Evolutionary conservation across 257 asterid species (phyloP).

Genomic region (Petunia secreta): DNA sequence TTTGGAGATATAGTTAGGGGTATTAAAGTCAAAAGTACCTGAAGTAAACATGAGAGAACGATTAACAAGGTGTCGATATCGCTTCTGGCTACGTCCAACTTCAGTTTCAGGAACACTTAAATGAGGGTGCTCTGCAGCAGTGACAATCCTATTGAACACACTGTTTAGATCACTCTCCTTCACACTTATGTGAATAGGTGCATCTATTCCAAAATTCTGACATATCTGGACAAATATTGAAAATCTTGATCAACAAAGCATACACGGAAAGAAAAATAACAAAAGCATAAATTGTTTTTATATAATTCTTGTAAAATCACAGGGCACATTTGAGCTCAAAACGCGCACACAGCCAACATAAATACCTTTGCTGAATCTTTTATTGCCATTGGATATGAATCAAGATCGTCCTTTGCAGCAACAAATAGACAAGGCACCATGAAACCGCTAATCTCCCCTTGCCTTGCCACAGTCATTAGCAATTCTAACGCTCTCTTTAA

Average conservation of each 20-base stretch:
- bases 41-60: conserved; percentile 70
- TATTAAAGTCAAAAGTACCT: conserved; percentile 49
- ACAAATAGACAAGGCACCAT: conserved; percentile 89
- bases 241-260: not conserved
- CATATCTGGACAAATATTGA: conserved; percentile 57
- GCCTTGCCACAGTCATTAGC: conserved; percentile 71
- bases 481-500: conserved; percentile 74
- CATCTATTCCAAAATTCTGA: conserved; percentile 80
- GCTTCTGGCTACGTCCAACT: conserved; percentile 69
- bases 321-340: not conserved
- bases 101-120: conserved; percentile 89
- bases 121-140: conserved; percentile 88
- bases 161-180: conserved; percentile 81
- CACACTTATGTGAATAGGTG: conserved; percentile 80
- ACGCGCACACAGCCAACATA: not conserved
- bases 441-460: conserved; percentile 74
- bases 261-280: not conserved
- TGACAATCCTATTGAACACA: conserved; percentile 75
- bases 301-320: not conserved
- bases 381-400: conserved; percentile 55
- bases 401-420: conserved; percentile 88
- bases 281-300: not conserved
- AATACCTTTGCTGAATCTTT: conserved; percentile 79
- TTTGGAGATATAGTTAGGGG: not conserved
- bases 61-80: conserved; percentile 58